Evolutionary conservation across 208 protist species (phyloP), one percentile per base, ranked within the genome.

Genomic region (Crithidia expoeki): DNA sequence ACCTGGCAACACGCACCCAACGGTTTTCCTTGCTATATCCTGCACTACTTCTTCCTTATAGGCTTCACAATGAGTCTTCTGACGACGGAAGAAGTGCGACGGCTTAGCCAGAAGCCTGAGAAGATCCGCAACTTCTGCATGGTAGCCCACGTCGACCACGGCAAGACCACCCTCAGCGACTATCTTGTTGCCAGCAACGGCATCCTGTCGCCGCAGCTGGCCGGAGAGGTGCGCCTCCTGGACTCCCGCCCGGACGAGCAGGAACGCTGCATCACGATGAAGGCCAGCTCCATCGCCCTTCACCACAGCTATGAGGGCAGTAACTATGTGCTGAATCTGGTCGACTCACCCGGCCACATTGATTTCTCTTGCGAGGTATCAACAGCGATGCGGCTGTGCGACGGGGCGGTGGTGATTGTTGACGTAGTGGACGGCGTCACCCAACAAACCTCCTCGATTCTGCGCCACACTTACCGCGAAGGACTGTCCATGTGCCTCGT

Each of bases 331-430:
- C 84, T 99, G 32, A 99, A 99, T 80, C 88, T 99, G 6, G 98
- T 99, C 28, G 99, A 99, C 86, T 99, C 98, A 14, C 99, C 99
- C 14, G 99, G 99, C 3, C 99, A 99, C 84, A 98, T 99, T 50
- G 99, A 99, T 87, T 99, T 99, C 76, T 96, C 91, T 9, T 94
- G 85, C 49, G 94, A 98, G 73, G 98, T 99, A 4, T 99, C 97
- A 5, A 98, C 97, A 16, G 98, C 98, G 11, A 97, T 99, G 72
- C 85, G 98, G 34, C 79, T 99, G 50, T 96, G 90, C 68, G 99
- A 99, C 78, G 98, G 98, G 25, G 95, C 95, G 9, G 65, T 99
- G 19, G 81, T 99, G 7, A 75, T 99, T 23, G 98, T 99, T 3
- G 99, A 99, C 79, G 97, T 96, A 0, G 93, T 99, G 28, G 99